phyloP scores from a whole-genome alignment of 1,284 basidiomycete genomes.

The Ganoderma meredithae region DNA sequence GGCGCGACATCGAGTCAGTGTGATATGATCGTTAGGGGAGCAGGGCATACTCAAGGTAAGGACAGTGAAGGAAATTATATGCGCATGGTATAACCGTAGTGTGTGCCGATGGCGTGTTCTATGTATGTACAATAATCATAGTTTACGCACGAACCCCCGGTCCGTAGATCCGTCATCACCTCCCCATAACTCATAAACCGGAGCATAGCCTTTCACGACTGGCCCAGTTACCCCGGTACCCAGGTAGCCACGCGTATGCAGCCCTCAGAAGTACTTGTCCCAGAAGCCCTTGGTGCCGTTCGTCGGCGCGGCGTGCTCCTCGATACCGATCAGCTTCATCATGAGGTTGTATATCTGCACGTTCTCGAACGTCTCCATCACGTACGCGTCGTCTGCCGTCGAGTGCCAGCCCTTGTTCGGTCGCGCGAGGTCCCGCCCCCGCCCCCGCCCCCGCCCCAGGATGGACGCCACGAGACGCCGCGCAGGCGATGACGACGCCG shows the following conservation, averaged over 20 bases:
- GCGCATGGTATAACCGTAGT: background rate
- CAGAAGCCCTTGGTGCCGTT: conserved; percentile 86
- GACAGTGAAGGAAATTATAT: background rate
- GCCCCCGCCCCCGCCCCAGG: conserved; percentile 39
- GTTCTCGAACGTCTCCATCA: conserved; percentile 84
- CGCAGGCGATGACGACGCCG: conserved; percentile 21
- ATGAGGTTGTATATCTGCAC: conserved; percentile 88
- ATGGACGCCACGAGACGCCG: conserved; percentile 20
- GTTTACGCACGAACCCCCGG: background rate
- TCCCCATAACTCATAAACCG: background rate
- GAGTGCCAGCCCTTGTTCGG: conserved; percentile 71
- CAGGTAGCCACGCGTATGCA: background rate
- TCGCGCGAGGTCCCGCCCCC: conserved; percentile 42
- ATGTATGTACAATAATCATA: background rate
- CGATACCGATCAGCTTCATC: conserved; percentile 76
- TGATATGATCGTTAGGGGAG: background rate
- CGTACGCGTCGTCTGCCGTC: conserved; percentile 65
- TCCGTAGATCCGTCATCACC: conserved; percentile 2
- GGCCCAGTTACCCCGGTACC: too few relatives aligned
- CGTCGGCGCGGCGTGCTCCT: conserved; percentile 61
- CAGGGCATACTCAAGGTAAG: background rate
- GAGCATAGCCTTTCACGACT: too few relatives aligned
- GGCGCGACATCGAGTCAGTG: too few relatives aligned
- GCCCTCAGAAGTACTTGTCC: conserved; percentile 70
- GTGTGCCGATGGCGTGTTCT: background rate